phyloP scores from a whole-genome alignment of 2,329 filamentous ascomycete species.

The Neurospora sp. region DNA sequence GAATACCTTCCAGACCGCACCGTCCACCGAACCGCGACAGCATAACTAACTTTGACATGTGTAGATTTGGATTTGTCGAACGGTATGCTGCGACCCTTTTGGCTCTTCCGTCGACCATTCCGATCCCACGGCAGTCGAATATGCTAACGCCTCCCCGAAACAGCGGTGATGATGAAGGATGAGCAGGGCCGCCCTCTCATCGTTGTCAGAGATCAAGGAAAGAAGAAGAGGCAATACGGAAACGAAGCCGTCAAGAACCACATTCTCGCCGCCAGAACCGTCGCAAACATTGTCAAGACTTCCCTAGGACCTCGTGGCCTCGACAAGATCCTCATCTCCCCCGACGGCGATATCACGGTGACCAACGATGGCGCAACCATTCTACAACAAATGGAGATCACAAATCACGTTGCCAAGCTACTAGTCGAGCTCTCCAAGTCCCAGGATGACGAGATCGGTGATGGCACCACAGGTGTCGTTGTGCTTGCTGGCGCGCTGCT shows the following conservation, averaged over 20 bases:
- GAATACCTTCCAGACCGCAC: conserved; percentile 5
- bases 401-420: conserved; percentile 95
- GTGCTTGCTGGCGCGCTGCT: conserved; percentile 89
- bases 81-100: conserved; percentile 42
- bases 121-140: not conserved
- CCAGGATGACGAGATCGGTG: conserved; percentile 97
- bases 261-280: conserved; percentile 91
- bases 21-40: conserved; percentile 14
- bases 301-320: conserved; percentile 91
- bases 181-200: conserved; percentile 97
- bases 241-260: conserved; percentile 97
- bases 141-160: conserved; percentile 12
- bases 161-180: conserved; percentile 79
- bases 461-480: conserved; percentile 95
- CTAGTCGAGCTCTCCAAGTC: conserved; percentile 96
- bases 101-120: too few species aligned
- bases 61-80: conserved; percentile 76
- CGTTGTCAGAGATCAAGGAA: conserved; percentile 95
- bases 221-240: conserved; percentile 93
- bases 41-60: conserved; percentile 8
- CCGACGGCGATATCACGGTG: conserved; percentile 97
- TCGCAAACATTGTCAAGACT: conserved; percentile 94
- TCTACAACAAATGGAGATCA: conserved; percentile 95
- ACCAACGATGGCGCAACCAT: conserved; percentile 99
- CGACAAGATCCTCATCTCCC: conserved; percentile 98